These are phyloP conservation scores for Dissophora globulifera DNA, from an alignment of 192 early-diverging fungal genomes.

Conservation along the genomic window DNA sequence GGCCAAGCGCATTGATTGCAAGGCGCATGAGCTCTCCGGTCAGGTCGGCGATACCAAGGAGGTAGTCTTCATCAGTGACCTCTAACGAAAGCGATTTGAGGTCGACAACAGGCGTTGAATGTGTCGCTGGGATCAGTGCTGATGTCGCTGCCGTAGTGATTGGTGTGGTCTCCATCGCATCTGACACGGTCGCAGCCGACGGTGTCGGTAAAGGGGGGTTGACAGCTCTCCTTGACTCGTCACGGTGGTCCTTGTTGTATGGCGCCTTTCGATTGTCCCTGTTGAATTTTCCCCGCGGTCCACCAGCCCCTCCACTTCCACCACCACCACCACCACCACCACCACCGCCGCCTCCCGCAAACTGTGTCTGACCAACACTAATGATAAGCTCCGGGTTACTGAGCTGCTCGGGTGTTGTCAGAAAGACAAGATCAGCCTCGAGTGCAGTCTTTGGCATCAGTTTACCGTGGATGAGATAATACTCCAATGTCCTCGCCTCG, in stretches of 20 bases:
- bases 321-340: slow-evolving; percentile 26
- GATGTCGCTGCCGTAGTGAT: neutral
- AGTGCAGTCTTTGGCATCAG: slow-evolving; percentile 43
- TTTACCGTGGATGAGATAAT: slow-evolving; percentile 39
- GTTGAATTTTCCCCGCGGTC: slow-evolving; percentile 12
- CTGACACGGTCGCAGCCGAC: too few relatives aligned
- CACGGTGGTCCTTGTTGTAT: slow-evolving; percentile 23
- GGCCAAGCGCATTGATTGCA: slow-evolving; percentile 61
- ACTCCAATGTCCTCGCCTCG: slow-evolving; percentile 48
- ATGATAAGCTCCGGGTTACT: slow-evolving; percentile 39
- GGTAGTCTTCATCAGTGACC: slow-evolving; percentile 62
- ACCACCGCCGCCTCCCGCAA: too few relatives aligned
- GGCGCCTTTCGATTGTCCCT: slow-evolving; percentile 24
- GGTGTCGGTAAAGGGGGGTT: too few relatives aligned
- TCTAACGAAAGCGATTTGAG: slow-evolving; percentile 9
- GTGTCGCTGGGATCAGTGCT: neutral
- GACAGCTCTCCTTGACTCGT: neutral
- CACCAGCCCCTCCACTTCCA: slow-evolving; percentile 10
- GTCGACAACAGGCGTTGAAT: neutral
- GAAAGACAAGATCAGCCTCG: slow-evolving; percentile 34
- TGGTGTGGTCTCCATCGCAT: too few relatives aligned
- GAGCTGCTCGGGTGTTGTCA: slow-evolving; percentile 18
- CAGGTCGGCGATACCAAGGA: slow-evolving; percentile 68
- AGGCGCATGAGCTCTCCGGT: slow-evolving; percentile 72
- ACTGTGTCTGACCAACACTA: slow-evolving; percentile 18